Conservation (phyloP, 768 basidiomycete species). For the Coprinopsis marcescibilis region DNA sequence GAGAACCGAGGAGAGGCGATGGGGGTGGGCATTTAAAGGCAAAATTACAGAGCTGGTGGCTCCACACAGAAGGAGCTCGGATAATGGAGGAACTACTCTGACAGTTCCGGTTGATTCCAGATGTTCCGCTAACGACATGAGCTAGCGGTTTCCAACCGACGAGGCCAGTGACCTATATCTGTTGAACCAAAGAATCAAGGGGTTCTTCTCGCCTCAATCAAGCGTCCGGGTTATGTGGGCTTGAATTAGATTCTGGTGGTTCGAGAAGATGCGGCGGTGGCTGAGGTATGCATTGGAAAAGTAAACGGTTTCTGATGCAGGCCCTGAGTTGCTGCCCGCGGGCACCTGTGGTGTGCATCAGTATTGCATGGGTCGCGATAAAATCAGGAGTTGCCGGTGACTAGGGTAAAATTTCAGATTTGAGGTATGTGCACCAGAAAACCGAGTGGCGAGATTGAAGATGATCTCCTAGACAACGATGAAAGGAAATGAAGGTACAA, state of each 20-base stretch:
- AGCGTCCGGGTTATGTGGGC: no score
- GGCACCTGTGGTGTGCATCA: no score
- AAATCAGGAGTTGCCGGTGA: no score
- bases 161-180: no score
- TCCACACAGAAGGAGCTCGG: slow-evolving; percentile 3
- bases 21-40: neutral
- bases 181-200: no score
- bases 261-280: slow-evolving; percentile 4
- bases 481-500: neutral
- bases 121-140: slow-evolving; percentile 8
- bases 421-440: no score
- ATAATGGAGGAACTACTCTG: slow-evolving; percentile 1
- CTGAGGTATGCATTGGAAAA: slow-evolving; percentile 2
- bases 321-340: no score
- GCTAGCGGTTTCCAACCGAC: neutral
- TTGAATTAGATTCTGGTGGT: no score
- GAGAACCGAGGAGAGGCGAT: neutral
- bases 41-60: neutral
- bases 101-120: slow-evolving; percentile 11
- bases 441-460: no score
- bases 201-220: no score
- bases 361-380: no score
- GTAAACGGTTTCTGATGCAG: neutral
- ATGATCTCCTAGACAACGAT: slow-evolving; percentile 9
- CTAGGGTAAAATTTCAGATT: no score